Evolutionary conservation across 768 basidiomycete genomes (phyloP).

Genomic region (Termitomyces sp.): DNA sequence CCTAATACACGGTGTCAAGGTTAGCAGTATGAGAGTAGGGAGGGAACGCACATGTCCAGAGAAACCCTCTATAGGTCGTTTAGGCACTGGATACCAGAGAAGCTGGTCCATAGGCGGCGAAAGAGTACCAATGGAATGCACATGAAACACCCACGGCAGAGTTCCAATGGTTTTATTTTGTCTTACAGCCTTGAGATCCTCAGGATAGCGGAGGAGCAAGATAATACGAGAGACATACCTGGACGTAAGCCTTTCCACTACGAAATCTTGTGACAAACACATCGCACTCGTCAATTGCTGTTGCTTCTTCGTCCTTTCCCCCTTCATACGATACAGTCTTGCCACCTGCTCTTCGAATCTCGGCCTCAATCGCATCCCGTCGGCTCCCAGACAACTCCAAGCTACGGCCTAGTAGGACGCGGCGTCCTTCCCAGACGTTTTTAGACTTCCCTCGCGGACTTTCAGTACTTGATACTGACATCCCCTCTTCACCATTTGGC

Average conservation of each 20-base stretch:
- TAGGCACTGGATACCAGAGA: constrained; percentile 80
- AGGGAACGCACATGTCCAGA: constrained; percentile 44
- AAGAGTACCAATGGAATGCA: constrained; percentile 56
- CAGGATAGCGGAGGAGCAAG: neutral
- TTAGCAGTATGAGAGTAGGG: neutral
- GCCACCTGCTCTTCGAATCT: constrained; percentile 61
- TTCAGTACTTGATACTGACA: constrained; percentile 2
- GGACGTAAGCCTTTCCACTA: constrained; percentile 62
- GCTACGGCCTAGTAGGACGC: constrained; percentile 55
- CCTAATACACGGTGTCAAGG: constrained; percentile 29
- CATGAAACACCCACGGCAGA: constrained; percentile 78
- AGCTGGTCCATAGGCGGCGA: constrained; percentile 68
- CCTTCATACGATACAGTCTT: constrained; percentile 25
- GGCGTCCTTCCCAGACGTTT: constrained; percentile 53
- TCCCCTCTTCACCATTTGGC: constrained; percentile 2
- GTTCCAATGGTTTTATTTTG: constrained; percentile 64
- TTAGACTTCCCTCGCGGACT: constrained; percentile 13
- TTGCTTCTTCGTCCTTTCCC: constrained; percentile 19
- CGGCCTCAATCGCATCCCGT: constrained; percentile 48
- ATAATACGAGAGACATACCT: constrained; percentile 36
- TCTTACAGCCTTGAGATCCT: constrained; percentile 47
- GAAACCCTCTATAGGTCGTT: constrained; percentile 53
- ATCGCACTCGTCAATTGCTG: constrained; percentile 50
- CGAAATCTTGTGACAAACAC: constrained; percentile 69
- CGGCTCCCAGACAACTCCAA: constrained; percentile 48